Percentiles rank a stretch among this genome's conserved stretches.
Conservation (phyloP, 2,329 filamentous ascomycete species). For the Hortaea werneckii region DNA sequence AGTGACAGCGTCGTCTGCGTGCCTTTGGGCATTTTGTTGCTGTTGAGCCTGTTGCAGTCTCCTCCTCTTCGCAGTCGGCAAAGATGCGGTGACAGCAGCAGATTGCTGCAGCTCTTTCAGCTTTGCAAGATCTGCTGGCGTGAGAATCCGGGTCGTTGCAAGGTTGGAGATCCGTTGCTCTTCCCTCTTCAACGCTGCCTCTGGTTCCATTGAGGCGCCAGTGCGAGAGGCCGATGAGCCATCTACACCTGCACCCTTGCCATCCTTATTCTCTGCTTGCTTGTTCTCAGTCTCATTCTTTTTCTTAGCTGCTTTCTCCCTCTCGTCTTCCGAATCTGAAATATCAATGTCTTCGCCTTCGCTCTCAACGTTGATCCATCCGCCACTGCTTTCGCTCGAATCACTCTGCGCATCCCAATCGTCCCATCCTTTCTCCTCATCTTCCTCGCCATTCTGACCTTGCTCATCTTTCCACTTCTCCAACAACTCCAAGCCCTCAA, state of each 20-base stretch:
- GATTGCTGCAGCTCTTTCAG: slow-evolving; percentile 75
- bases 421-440: slow-evolving; percentile 43
- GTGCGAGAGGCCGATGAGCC: slow-evolving; percentile 8
- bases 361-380: slow-evolving; percentile 84
- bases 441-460: slow-evolving; percentile 51
- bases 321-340: slow-evolving; percentile 62
- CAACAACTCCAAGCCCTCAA: slow-evolving; percentile 84
- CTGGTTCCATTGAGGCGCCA: slow-evolving; percentile 21
- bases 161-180: slow-evolving; percentile 50
- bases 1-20: slow-evolving; percentile 80
- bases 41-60: slow-evolving; percentile 18
- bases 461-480: slow-evolving; percentile 93
- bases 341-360: slow-evolving; percentile 68
- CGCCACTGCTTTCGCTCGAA: slow-evolving; percentile 63
- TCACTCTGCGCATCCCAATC: slow-evolving; percentile 53
- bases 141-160: slow-evolving; percentile 88
- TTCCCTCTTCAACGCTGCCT: slow-evolving; percentile 19
- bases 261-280: slow-evolving; percentile 26
- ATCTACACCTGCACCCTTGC: not conserved
- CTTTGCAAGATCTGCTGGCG: slow-evolving; percentile 90
- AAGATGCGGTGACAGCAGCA: slow-evolving; percentile 56
- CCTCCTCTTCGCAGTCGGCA: slow-evolving; percentile 36
- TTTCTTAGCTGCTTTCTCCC: slow-evolving; percentile 39
- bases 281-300: slow-evolving; percentile 28
- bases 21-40: slow-evolving; percentile 29